These are phyloP conservation scores for Waltiozyma solani DNA, from an alignment of 1,139 yeast genomes.

Conservation along the genomic window DNA sequence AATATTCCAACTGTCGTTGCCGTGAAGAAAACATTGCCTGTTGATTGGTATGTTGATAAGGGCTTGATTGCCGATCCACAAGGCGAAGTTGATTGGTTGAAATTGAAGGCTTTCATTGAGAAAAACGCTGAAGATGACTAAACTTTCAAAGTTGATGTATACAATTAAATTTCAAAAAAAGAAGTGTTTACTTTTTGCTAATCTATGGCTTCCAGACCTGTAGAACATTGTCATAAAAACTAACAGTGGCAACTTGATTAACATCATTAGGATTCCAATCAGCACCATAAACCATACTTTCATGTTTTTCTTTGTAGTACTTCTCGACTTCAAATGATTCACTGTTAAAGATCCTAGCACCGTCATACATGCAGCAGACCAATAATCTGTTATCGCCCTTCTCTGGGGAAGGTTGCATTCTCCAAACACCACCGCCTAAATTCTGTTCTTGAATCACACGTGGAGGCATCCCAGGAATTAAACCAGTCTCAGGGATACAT, in stretches of 20 bases:
- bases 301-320: constrained; percentile 62
- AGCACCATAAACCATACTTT: constrained; percentile 93
- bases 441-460: constrained; percentile 31
- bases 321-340: constrained; percentile 32
- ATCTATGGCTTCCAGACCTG: constrained; percentile 54
- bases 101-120: constrained; percentile 49
- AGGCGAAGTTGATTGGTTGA: constrained; percentile 38
- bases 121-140: constrained; percentile 24
- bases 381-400: constrained; percentile 36
- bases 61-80: constrained; percentile 21
- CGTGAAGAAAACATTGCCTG: constrained; percentile 56
- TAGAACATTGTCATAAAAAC: constrained; percentile 79
- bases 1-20: constrained; percentile 60
- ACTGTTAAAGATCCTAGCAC: constrained; percentile 51
- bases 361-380: constrained; percentile 93
- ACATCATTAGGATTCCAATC: constrained; percentile 56
- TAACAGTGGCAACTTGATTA: constrained; percentile 57
- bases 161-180: not conserved
- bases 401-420: constrained; percentile 56
- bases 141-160: constrained; percentile 1
- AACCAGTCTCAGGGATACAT: constrained; percentile 31
- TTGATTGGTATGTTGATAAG: constrained; percentile 37
- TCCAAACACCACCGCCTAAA: constrained; percentile 94
- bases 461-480: constrained; percentile 42
- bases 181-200: not conserved